Conservation (phyloP, 352 stramenopile genomes). For the Thraustochytrium sp. region DNA sequence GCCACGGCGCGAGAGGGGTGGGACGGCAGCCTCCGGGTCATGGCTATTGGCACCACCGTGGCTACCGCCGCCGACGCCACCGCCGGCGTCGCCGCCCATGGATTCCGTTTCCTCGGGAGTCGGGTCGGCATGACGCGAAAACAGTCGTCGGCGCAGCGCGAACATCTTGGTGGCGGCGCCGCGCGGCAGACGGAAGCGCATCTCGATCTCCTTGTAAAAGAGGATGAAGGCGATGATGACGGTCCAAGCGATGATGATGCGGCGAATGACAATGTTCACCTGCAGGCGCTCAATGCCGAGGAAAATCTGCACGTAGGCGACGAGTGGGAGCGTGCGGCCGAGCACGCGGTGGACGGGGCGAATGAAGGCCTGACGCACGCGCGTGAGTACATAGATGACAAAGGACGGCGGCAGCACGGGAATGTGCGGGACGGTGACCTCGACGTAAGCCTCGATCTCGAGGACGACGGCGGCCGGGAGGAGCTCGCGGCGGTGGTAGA, state of each 20-base stretch:
- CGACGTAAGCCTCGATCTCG: not conserved
- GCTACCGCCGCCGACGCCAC: no score
- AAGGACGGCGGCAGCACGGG: not conserved
- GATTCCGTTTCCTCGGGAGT: no score
- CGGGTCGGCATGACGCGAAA: no score
- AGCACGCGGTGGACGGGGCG: not conserved
- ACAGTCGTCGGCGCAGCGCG: no score
- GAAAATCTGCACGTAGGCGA: constrained; percentile 32
- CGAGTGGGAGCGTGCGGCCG: not conserved
- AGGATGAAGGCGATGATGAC: not conserved
- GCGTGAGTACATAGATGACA: not conserved
- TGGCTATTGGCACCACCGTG: no score
- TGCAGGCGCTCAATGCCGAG: not conserved
- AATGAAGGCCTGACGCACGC: not conserved
- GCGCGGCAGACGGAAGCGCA: not conserved
- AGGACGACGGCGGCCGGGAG: not conserved
- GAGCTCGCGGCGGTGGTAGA: not conserved
- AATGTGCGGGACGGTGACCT: not conserved
- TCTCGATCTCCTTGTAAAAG: constrained; percentile 30
- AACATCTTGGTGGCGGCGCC: not conserved
- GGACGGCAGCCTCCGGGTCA: no score
- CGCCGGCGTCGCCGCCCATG: no score
- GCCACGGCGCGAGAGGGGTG: no score
- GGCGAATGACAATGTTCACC: not conserved
- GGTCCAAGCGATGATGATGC: not conserved